phyloP scores from a whole-genome alignment of 2,329 filamentous ascomycete genomes.

The Whalleya microplaca region DNA sequence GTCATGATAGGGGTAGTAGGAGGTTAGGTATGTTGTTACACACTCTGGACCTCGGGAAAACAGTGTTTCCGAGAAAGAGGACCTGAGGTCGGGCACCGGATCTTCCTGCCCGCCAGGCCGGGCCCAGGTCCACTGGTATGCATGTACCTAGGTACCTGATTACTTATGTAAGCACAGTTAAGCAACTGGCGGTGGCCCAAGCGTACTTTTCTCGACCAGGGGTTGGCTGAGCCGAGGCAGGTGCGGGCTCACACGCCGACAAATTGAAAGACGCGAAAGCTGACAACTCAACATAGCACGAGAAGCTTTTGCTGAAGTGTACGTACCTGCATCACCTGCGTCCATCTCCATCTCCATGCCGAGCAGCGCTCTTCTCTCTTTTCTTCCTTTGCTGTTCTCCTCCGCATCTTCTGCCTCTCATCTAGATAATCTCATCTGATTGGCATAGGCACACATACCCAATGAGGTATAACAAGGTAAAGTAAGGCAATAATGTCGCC shows the following conservation, averaged over 20 bases:
- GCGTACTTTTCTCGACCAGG: neutral
- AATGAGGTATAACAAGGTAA: too few relatives aligned
- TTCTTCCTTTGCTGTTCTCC: neutral
- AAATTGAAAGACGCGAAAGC: neutral
- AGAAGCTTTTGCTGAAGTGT: neutral
- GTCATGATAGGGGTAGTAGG: too few relatives aligned
- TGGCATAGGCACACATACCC: too few relatives aligned
- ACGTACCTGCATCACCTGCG: neutral
- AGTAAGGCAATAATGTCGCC: slow-evolving; percentile 27
- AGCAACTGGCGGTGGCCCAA: neutral
- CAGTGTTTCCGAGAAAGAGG: too few relatives aligned
- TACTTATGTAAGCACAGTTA: too few relatives aligned
- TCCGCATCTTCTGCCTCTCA: neutral
- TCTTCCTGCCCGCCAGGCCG: too few relatives aligned
- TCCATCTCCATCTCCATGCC: neutral
- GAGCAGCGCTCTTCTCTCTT: neutral
- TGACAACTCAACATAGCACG: neutral
- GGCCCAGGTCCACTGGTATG: too few relatives aligned
- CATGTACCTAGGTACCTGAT: too few relatives aligned
- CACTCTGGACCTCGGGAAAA: too few relatives aligned
- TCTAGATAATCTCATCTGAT: neutral
- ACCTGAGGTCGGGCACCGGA: too few relatives aligned
- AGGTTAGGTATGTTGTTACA: too few relatives aligned
- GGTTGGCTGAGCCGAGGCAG: neutral
- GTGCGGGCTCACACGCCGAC: neutral